Conservation (phyloP, 331 rosid species). For the Malus hybrid region DNA sequence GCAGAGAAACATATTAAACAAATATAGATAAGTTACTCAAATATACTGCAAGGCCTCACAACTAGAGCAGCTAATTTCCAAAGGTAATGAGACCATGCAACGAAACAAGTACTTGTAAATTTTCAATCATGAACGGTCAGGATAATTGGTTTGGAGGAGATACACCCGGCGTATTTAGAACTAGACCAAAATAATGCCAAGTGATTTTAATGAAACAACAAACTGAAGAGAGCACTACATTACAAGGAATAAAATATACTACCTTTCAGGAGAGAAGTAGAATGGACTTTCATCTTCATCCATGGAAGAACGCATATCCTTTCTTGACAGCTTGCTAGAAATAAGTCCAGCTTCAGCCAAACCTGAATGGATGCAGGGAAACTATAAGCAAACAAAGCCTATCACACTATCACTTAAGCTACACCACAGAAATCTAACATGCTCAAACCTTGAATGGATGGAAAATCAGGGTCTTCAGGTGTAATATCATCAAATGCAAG, state of each 20-base stretch:
- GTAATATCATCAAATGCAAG: conserved; percentile 92
- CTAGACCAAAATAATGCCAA: neutral
- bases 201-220: neutral
- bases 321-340: conserved; percentile 84
- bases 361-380: conserved; percentile 40
- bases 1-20: conserved; percentile 1
- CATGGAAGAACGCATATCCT: conserved; percentile 50
- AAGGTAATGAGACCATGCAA: neutral
- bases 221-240: neutral
- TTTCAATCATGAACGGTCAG: neutral
- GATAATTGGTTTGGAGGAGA: neutral
- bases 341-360: conserved; percentile 99
- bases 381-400: neutral
- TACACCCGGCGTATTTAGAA: neutral
- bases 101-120: neutral
- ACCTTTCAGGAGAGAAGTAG: conserved; percentile 84
- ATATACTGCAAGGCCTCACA: neutral
- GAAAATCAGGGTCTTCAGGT: conserved; percentile 85
- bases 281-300: conserved; percentile 56
- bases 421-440: conserved; percentile 6
- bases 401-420: neutral
- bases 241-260: neutral
- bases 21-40: neutral
- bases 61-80: neutral
- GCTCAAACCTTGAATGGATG: conserved; percentile 82